phyloP scores from a whole-genome alignment of 208 protist genomes.

The Acanthamoeba lenticulata region DNA sequence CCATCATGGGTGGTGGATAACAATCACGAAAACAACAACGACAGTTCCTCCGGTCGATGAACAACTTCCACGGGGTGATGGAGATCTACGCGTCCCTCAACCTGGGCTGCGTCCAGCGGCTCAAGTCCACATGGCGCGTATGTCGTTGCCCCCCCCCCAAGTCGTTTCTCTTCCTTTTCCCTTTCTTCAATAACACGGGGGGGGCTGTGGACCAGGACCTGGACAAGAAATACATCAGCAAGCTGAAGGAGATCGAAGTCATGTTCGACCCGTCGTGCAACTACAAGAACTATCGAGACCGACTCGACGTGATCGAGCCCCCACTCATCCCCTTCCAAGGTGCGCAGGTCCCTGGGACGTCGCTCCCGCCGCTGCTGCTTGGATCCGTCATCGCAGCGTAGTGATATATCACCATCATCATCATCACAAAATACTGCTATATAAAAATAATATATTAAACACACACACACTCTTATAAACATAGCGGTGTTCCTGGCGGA shows the following conservation, averaged over 20 bases:
- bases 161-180: neutral
- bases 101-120: constrained; percentile 44
- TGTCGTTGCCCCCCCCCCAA: no score
- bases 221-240: constrained; percentile 57
- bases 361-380: neutral
- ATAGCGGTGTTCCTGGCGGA: constrained; percentile 29
- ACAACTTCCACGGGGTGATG: constrained; percentile 66
- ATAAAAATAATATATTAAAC: no score
- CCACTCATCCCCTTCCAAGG: constrained; percentile 66
- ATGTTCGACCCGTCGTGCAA: constrained; percentile 36
- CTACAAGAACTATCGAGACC: constrained; percentile 66
- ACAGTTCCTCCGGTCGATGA: constrained; percentile 37
- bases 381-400: neutral
- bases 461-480: neutral
- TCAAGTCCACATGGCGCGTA: constrained; percentile 33
- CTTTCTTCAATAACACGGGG: neutral
- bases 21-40: neutral
- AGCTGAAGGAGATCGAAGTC: constrained; percentile 47
- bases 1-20: neutral
- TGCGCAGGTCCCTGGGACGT: neutral
- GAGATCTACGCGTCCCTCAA: constrained; percentile 55
- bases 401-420: no score
- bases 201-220: no score
- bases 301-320: constrained; percentile 1
- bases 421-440: no score